Base-by-base conservation (phyloP, 2,329 filamentous ascomycete species). In the Onygenales sp. region DNA sequence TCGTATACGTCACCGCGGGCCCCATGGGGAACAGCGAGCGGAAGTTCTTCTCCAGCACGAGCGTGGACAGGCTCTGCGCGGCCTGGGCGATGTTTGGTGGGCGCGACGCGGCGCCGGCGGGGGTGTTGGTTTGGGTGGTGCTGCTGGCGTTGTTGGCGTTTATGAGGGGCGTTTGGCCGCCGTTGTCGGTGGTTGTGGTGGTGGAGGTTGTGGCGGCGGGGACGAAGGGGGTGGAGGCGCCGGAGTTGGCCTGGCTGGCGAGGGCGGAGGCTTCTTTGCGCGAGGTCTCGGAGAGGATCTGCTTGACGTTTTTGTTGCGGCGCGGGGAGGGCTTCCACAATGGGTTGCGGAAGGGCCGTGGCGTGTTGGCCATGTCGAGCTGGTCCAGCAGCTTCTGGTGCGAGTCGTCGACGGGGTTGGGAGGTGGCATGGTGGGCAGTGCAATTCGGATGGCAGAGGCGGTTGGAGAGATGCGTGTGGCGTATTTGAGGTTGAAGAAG, bases 291-390 rank as follows among this genome's bases (percentile, higher is more conserved):
- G 89, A 87, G 57, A 98, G 79, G 58, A 98, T 93, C 63, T 95
- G 89, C 72, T 97, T 97, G 72, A 97, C 85, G 71, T 95, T 97
- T 78, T 98, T 98, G 81, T 98, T 98, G 71, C 93, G 89, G 50
- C 93, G 90, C 71, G 91, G 86, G 60, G 92, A 89, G 13, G 93
- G 89, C 66, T 88, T 90, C 93, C 93, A 98, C 68, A 83, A 75
- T 2, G 86, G 78, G 67, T 90, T 95, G 70, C 92, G 91, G 78
- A 96, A 98, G 64, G 84, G 86, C 74, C 94, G 95, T 63, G 84
- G 84, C 66, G 88, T 82, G 55, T 84, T 82, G 69, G 93, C 86
- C 64, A 96, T 89, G 76, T 98, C 93, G 65, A 97, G 87, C 68
- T 87, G 77, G 72, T 96, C 89, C 61, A 98, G 84, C 57, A 97